Conservation (phyloP, 2,329 filamentous ascomycete genomes). For the Botryotinia convoluta region DNA sequence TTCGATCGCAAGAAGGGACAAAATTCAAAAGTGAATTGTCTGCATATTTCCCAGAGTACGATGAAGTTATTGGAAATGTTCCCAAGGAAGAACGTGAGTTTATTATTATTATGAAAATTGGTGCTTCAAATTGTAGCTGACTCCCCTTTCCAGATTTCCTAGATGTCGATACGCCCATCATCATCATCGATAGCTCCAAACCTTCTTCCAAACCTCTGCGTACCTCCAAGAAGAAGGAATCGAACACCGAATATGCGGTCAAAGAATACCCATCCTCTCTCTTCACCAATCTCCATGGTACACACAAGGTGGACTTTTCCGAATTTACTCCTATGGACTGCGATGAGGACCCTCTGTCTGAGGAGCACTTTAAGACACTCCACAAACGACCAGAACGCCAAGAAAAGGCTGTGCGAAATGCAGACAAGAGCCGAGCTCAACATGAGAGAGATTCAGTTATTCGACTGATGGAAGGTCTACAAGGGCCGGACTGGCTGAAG, state of each 20-base stretch:
- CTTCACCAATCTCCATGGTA: slow-evolving; percentile 55
- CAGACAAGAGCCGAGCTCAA: slow-evolving; percentile 62
- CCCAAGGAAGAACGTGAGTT: slow-evolving; percentile 71
- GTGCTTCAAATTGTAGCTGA: slow-evolving; percentile 25
- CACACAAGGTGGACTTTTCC: slow-evolving; percentile 55
- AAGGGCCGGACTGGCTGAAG: slow-evolving; percentile 88
- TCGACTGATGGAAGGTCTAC: slow-evolving; percentile 72
- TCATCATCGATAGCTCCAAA: slow-evolving; percentile 59
- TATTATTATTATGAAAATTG: slow-evolving; percentile 25
- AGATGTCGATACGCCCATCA: slow-evolving; percentile 68
- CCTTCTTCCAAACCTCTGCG: slow-evolving; percentile 30
- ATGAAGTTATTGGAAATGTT: slow-evolving; percentile 83
- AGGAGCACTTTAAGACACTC: slow-evolving; percentile 51
- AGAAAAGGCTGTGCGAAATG: slow-evolving; percentile 61
- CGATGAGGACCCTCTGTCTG: slow-evolving; percentile 55
- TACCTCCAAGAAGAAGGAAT: slow-evolving; percentile 21
- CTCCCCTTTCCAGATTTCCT: slow-evolving; percentile 59
- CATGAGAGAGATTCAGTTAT: slow-evolving; percentile 66
- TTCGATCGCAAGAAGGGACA: slow-evolving; percentile 82
- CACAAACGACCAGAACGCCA: slow-evolving; percentile 59
- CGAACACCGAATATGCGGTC: slow-evolving; percentile 41
- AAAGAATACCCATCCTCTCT: slow-evolving; percentile 55
- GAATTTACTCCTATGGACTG: slow-evolving; percentile 42
- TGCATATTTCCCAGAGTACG: slow-evolving; percentile 89
- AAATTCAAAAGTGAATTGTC: slow-evolving; percentile 89